These are phyloP conservation scores for Raddia guianensis DNA, from an alignment of 176 grass and related monocot genomes.

Conservation along the genomic window DNA sequence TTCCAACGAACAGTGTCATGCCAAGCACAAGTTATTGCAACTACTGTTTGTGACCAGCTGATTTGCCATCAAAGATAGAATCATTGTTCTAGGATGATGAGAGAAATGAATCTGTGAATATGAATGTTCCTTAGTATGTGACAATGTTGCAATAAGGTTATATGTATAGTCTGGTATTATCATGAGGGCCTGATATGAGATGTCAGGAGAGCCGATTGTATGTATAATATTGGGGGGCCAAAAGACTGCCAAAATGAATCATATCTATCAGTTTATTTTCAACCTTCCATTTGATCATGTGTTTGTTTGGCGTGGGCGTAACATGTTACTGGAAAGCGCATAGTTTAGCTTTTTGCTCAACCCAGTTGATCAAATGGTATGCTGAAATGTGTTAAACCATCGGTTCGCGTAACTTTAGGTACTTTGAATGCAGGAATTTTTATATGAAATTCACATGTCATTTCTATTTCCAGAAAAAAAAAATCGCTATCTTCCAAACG, in stretches of 20 bases:
- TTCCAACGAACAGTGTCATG: not conserved
- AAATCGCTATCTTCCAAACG: no score
- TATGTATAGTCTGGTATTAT: slow-evolving; percentile 48
- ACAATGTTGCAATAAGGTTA: slow-evolving; percentile 29
- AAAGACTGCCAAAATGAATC: slow-evolving; percentile 5
- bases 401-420: no score
- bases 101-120: slow-evolving; percentile 46
- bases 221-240: slow-evolving; percentile 38
- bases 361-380: slow-evolving; percentile 1
- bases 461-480: no score
- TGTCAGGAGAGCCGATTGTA: slow-evolving; percentile 25
- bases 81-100: slow-evolving; percentile 21
- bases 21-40: not conserved
- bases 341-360: not conserved
- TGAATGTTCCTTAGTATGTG: slow-evolving; percentile 34
- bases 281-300: not conserved
- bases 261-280: not conserved
- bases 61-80: slow-evolving; percentile 27
- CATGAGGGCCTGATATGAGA: slow-evolving; percentile 1
- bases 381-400: not conserved
- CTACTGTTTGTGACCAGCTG: not conserved
- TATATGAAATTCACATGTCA: no score
- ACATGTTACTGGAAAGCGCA: not conserved
- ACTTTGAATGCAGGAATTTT: no score
- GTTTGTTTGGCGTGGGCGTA: not conserved